Conservation (phyloP, 768 basidiomycete species). For the Amanita fuliginea region DNA sequence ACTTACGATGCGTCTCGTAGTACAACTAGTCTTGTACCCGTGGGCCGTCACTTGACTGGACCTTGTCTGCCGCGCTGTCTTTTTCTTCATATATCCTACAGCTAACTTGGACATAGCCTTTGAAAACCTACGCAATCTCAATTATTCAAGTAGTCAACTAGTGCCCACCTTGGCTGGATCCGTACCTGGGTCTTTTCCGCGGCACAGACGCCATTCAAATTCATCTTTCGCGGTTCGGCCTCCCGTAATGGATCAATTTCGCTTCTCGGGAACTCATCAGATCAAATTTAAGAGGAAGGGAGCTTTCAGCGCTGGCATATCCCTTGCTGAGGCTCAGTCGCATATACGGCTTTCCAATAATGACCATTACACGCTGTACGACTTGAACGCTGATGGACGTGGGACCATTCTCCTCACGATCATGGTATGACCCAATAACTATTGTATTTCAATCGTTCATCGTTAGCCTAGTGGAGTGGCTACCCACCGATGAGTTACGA, state of each 20-base stretch:
- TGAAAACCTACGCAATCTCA: slow-evolving; percentile 43
- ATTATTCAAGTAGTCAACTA: slow-evolving; percentile 37
- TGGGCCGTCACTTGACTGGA: slow-evolving; percentile 28
- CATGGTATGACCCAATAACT: slow-evolving; percentile 31
- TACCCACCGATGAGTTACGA: slow-evolving; percentile 64
- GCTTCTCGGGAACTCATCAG: slow-evolving; percentile 35
- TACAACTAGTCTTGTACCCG: slow-evolving; percentile 21
- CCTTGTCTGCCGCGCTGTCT: slow-evolving; percentile 21
- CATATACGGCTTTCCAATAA: slow-evolving; percentile 49
- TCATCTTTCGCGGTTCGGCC: slow-evolving; percentile 34
- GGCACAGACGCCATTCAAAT: slow-evolving; percentile 39
- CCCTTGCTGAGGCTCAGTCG: slow-evolving; percentile 58
- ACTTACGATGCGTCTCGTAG: not conserved
- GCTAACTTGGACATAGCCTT: slow-evolving; percentile 27
- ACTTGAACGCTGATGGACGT: slow-evolving; percentile 52
- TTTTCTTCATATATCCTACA: not conserved
- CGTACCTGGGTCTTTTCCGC: slow-evolving; percentile 4
- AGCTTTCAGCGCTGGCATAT: slow-evolving; percentile 51
- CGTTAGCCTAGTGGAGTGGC: slow-evolving; percentile 47
- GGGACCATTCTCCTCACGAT: slow-evolving; percentile 52
- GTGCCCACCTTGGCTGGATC: slow-evolving; percentile 16
- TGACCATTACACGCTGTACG: slow-evolving; percentile 51
- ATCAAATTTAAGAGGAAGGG: slow-evolving; percentile 73
- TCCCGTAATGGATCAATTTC: slow-evolving; percentile 31
- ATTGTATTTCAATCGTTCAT: not conserved